These are phyloP conservation scores for Termitomyces eurrhizus DNA, from an alignment of 768 basidiomycete genomes.

Conservation along the genomic window DNA sequence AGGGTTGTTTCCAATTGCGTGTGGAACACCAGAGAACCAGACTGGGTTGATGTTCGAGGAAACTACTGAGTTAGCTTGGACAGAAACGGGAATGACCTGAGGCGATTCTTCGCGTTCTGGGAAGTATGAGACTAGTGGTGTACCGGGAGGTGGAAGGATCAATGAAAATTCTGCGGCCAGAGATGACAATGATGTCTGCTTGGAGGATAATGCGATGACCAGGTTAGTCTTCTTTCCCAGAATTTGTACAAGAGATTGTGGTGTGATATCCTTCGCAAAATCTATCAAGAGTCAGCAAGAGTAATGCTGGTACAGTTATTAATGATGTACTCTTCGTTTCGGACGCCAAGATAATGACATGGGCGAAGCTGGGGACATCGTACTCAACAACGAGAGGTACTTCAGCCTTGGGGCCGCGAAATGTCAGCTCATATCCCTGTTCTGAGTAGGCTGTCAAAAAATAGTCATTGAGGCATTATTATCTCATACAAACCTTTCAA, in stretches of 20 bases:
- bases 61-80: conserved; percentile 42
- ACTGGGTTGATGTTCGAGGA: conserved; percentile 50
- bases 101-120: conserved; percentile 63
- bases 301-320: not conserved
- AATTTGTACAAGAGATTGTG: conserved; percentile 73
- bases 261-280: conserved; percentile 71
- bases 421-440: conserved; percentile 82
- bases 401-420: conserved; percentile 78
- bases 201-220: conserved; percentile 75
- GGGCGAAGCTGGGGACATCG: conserved; percentile 73
- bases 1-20: conserved; percentile 68
- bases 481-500: conserved; percentile 54
- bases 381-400: conserved; percentile 62
- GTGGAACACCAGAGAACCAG: conserved; percentile 74
- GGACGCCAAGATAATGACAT: conserved; percentile 85
- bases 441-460: conserved; percentile 35
- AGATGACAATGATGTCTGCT: conserved; percentile 67
- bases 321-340: conserved; percentile 70
- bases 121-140: conserved; percentile 84
- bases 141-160: conserved; percentile 80
- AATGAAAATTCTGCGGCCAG: conserved; percentile 92
- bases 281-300: conserved; percentile 33
- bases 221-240: conserved; percentile 75
- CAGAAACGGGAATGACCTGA: conserved; percentile 61
- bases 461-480: not conserved